phyloP scores from a whole-genome alignment of 164 flowering plant genomes.

The Aristolochia californica region DNA sequence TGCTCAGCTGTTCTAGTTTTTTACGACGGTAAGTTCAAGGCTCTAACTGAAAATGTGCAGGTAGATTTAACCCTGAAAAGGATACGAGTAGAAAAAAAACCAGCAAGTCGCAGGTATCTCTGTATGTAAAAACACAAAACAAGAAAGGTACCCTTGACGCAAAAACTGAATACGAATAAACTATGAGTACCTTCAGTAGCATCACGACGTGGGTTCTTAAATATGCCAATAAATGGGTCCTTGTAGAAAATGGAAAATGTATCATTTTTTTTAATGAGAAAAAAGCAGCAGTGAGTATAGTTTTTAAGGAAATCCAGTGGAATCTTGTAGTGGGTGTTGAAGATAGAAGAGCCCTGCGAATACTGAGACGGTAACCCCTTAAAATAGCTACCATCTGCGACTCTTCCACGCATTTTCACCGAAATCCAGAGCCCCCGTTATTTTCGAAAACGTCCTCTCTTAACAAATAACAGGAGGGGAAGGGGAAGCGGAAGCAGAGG shows the following conservation, averaged over 20 bases:
- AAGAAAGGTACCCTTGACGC: too few species aligned
- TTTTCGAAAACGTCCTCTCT: not conserved
- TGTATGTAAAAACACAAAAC: too few species aligned
- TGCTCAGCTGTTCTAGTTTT: too few species aligned
- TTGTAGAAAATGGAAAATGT: not conserved
- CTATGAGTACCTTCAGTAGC: not conserved
- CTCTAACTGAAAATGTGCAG: too few species aligned
- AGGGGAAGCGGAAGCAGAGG: not conserved
- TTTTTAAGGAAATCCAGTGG: slow-evolving; percentile 1
- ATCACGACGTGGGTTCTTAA: too few species aligned
- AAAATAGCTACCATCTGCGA: not conserved
- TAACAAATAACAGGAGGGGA: not conserved
- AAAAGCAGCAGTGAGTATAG: not conserved
- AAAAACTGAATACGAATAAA: not conserved
- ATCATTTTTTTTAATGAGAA: not conserved
- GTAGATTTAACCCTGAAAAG: too few species aligned
- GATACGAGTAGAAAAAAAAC: too few species aligned
- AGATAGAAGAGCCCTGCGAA: not conserved
- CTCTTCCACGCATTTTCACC: not conserved
- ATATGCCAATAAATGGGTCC: not conserved
- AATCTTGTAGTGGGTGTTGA: not conserved
- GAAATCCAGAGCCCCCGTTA: slow-evolving; percentile 4
- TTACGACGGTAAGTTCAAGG: too few species aligned
- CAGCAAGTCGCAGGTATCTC: too few species aligned
- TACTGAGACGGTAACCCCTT: not conserved